Evolutionary conservation across 495 filamentous ascomycete genomes (phyloP).

Genomic region (Hypomontagnella monticulosa): DNA sequence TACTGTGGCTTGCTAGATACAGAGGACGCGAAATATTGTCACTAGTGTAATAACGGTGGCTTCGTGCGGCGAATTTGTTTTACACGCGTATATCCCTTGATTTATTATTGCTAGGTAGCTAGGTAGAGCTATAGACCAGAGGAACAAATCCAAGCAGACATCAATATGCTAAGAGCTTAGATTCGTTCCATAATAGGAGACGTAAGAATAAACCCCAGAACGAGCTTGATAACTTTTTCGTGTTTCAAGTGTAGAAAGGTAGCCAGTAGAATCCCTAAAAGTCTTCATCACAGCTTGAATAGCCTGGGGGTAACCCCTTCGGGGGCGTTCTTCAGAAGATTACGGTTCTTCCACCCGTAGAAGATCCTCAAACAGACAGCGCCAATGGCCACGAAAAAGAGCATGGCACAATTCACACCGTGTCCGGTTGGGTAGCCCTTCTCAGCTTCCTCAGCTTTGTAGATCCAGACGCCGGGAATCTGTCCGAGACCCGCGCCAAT

Average conservation of each 20-base stretch:
- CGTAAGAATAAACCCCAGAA: neutral
- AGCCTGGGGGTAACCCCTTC: conserved; percentile 39
- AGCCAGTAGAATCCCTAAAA: neutral
- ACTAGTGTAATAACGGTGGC: conserved; percentile 22
- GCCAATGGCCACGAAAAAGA: conserved; percentile 55
- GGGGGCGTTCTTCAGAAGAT: conserved; percentile 40
- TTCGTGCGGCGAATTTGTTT: conserved; percentile 9
- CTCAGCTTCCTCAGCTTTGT: conserved; percentile 67
- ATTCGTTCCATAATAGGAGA: neutral
- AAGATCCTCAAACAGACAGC: conserved; percentile 49
- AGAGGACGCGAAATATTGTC: conserved; percentile 14
- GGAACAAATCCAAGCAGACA: neutral
- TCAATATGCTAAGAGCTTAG: neutral
- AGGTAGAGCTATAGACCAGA: neutral
- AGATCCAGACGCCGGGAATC: conserved; percentile 80
- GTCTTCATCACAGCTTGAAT: conserved; percentile 34
- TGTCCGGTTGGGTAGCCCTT: conserved; percentile 75
- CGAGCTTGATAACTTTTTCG: neutral
- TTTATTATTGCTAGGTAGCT: neutral
- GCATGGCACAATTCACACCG: conserved; percentile 59
- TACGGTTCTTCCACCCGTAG: conserved; percentile 54
- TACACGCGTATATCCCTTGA: conserved; percentile 8
- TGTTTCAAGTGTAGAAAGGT: neutral
- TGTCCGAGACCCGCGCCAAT: conserved; percentile 72
- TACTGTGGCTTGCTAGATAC: conserved; percentile 7